A percentile compares a stretch with the other conserved stretches of the same genome.
phyloP scores from a whole-genome alignment of 1,139 yeast species.

The Kurtzmaniella quercitrusa region DNA sequence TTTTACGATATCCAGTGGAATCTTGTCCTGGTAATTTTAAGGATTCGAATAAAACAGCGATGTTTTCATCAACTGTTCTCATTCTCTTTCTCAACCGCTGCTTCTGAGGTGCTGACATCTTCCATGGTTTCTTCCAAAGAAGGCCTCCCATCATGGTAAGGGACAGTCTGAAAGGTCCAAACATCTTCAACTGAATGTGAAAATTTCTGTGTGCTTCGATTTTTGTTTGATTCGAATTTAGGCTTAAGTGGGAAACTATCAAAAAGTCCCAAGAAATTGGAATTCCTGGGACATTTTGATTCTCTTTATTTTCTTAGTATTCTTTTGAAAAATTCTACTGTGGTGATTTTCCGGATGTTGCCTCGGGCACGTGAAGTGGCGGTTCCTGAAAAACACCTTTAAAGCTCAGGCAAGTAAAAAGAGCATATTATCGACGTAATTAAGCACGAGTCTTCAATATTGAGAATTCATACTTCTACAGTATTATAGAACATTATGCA shows the following conservation, averaged over 20 bases:
- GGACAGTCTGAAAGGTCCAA: constrained; percentile 77
- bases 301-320: too few species aligned
- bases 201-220: not conserved
- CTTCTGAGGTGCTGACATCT: constrained; percentile 80
- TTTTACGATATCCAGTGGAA: constrained; percentile 45
- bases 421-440: too few species aligned
- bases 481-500: too few species aligned
- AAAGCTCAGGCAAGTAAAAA: too few species aligned
- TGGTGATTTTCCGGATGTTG: too few species aligned
- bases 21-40: constrained; percentile 34
- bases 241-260: not conserved
- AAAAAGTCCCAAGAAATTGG: too few species aligned
- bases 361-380: too few species aligned
- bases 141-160: constrained; percentile 71
- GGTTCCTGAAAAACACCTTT: too few species aligned
- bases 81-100: constrained; percentile 78
- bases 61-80: constrained; percentile 74
- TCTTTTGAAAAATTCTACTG: too few species aligned
- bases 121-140: constrained; percentile 67
- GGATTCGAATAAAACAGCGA: constrained; percentile 66
- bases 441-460: too few species aligned
- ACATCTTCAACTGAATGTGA: constrained; percentile 40
- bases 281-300: too few species aligned
- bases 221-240: not conserved
- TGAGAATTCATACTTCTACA: too few species aligned